Conservation (phyloP, 495 filamentous ascomycete genomes). For the Cercophora sp. region DNA sequence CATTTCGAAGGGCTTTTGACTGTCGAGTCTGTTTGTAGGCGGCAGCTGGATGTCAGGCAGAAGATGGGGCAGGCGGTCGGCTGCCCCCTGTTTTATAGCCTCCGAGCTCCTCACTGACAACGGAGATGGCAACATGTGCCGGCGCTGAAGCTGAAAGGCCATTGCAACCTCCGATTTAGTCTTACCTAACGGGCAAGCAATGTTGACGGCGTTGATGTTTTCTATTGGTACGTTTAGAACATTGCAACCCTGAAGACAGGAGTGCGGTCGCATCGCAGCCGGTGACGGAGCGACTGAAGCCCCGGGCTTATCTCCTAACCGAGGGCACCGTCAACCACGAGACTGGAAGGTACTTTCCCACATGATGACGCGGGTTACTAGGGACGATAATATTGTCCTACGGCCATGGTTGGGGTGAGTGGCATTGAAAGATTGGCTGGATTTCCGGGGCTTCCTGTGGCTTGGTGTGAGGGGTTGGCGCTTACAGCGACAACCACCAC, state of each 20-base stretch:
- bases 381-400: too few species aligned
- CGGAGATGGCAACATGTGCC: slow-evolving; percentile 2
- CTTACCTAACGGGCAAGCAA: background rate
- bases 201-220: background rate
- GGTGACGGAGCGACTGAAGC: background rate
- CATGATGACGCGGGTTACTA: too few species aligned
- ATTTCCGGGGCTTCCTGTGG: too few species aligned
- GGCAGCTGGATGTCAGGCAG: background rate
- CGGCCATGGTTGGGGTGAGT: too few species aligned
- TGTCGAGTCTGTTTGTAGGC: background rate
- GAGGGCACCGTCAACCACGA: too few species aligned
- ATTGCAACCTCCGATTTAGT: background rate
- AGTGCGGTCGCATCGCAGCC: background rate
- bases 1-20: background rate
- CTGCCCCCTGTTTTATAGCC: background rate
- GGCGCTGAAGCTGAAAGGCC: background rate
- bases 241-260: background rate
- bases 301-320: slow-evolving; percentile 3
- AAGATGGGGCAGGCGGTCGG: background rate
- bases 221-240: background rate
- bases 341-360: too few species aligned
- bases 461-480: too few species aligned
- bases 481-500: too few species aligned
- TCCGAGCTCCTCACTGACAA: background rate
- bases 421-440: too few species aligned